These are phyloP conservation scores for Schwanniomyces yamadae DNA, from an alignment of 805 yeast genomes.

Conservation along the genomic window DNA sequence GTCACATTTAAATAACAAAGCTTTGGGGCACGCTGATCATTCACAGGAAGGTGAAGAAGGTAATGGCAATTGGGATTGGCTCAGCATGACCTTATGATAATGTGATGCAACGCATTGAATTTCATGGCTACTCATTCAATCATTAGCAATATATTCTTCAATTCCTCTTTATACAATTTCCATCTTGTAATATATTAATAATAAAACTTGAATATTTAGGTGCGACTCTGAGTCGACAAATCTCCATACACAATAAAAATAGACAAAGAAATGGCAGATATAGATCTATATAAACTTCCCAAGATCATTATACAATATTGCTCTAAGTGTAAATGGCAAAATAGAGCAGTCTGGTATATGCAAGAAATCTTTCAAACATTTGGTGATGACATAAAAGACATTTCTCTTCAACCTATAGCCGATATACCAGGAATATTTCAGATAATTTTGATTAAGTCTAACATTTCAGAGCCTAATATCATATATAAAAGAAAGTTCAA, in stretches of 20 bases:
- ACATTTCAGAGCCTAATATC: constrained; percentile 7
- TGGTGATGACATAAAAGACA: constrained; percentile 52
- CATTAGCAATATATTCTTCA: too few relatives aligned
- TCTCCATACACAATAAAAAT: neutral
- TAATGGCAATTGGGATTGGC: constrained; percentile 25
- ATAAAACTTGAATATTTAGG: neutral
- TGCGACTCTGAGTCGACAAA: neutral
- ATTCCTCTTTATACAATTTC: too few relatives aligned
- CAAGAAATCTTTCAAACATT: constrained; percentile 87
- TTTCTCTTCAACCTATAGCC: constrained; percentile 23
- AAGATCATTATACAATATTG: constrained; percentile 71
- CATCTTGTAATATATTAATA: neutral
- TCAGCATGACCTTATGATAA: constrained; percentile 25
- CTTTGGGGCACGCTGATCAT: constrained; percentile 1
- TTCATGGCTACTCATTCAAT: too few relatives aligned
- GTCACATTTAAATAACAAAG: neutral
- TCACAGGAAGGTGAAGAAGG: constrained; percentile 5
- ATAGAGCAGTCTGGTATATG: constrained; percentile 83
- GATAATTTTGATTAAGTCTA: constrained; percentile 12
- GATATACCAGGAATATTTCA: constrained; percentile 26
- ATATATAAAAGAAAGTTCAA: constrained; percentile 56
- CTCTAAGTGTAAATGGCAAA: constrained; percentile 83
- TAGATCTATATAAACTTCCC: constrained; percentile 42
- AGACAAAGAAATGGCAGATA: constrained; percentile 1
- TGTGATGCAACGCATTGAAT: too few relatives aligned